Base-by-base conservation (phyloP, 176 grass and related monocot species). In the Melocanna baccifera region DNA sequence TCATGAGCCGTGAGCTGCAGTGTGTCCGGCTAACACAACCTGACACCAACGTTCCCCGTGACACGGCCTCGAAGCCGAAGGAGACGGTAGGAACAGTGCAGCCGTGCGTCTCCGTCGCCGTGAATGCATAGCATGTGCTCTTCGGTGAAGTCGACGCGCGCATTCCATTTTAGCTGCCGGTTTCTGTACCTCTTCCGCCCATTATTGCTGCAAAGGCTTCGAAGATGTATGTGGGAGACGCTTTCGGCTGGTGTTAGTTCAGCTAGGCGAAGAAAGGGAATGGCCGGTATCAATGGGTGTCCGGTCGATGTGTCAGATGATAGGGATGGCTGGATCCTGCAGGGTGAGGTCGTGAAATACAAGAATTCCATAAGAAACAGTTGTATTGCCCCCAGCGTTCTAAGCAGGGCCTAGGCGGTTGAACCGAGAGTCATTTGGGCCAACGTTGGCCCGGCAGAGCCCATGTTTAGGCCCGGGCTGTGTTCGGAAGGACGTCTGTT, bases 231-330 rank as follows among this genome's bases (percentile, higher is more conserved):
- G 20, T 9, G 10, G 6, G 41, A 48, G 40, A 19, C 16, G 4
- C 82, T 85, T 89, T 85, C 69, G 50, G 40, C 20, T 5, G 26
- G 41, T 22, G 70, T 62, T 30, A 69, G 40, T 76, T 75, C 61
- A 68, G 15, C 59, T 0, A 28, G 7, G 40, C 14, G 30, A 19
- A n/a, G n/a, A n/a, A n/a, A n/a, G n/a, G n/a, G n/a, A n/a, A n/a
- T n/a, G n/a, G n/a, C n/a, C n/a, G n/a, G n/a, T n/a, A n/a, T n/a
- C n/a, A n/a, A n/a, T n/a, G n/a, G n/a, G n/a, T 18, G 37, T 66
- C 57, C 23, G 9, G 80, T 34, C 47, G 4, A 79, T 34, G 46
- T 84, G 67, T 69, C 11, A 50, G 12, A 37, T 8, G 81, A 84
- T 6, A 67, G 7, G 3, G 81, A 80, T 74, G 6, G 14, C 8